Percentiles rank a stretch among this genome's conserved stretches.
Conservation (phyloP, 2,329 filamentous ascomycete genomes). For the Fusarium brevicatenulatum region DNA sequence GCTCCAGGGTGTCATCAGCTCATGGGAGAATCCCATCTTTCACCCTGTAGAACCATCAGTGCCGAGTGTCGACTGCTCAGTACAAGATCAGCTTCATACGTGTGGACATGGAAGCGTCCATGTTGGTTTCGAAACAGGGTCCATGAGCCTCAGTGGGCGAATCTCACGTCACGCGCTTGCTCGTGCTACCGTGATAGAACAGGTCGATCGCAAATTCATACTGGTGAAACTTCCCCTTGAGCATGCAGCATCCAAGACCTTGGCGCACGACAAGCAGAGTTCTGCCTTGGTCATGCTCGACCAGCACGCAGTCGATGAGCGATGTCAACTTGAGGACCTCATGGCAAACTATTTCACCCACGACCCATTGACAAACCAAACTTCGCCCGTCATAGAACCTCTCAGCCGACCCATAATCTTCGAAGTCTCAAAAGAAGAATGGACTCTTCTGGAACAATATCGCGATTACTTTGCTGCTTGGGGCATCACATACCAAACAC, state of each 20-base stretch:
- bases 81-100: neutral
- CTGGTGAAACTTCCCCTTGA: conserved; percentile 66
- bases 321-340: conserved; percentile 80
- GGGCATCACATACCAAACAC: conserved; percentile 74
- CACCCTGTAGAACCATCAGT: conserved; percentile 58
- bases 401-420: conserved; percentile 70
- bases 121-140: conserved; percentile 46
- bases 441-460: conserved; percentile 64
- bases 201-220: conserved; percentile 93
- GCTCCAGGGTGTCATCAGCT: conserved; percentile 68
- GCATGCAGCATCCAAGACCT: neutral
- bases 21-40: conserved; percentile 84
- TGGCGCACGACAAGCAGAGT: conserved; percentile 30
- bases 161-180: conserved; percentile 72
- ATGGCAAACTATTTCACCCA: conserved; percentile 63
- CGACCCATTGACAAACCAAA: neutral
- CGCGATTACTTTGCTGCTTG: conserved; percentile 72
- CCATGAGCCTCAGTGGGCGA: conserved; percentile 50
- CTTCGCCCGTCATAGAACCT: conserved; percentile 46
- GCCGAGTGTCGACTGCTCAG: conserved; percentile 49
- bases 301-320: conserved; percentile 94
- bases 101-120: conserved; percentile 18
- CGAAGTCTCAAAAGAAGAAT: conserved; percentile 71
- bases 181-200: conserved; percentile 74
- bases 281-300: conserved; percentile 81